These are phyloP conservation scores for Bruguiera gymnorhiza DNA, from an alignment of 345 rosid species.

Conservation along the genomic window DNA sequence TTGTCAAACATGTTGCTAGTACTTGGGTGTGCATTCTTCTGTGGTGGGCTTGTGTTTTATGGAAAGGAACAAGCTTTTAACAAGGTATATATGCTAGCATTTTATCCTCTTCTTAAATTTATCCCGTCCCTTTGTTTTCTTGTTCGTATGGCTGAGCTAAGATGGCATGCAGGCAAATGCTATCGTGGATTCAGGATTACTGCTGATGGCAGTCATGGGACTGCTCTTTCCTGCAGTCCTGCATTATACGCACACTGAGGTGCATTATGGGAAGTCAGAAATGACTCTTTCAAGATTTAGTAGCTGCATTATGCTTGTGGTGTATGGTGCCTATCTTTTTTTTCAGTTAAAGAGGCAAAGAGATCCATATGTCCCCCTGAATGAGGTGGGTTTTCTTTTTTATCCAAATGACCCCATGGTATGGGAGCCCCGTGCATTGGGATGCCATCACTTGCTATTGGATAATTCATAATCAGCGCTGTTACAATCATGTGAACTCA, in stretches of 20 bases:
- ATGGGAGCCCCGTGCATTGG: neutral
- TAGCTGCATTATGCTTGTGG: constrained; percentile 89
- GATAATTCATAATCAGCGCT: neutral
- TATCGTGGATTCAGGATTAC: constrained; percentile 76
- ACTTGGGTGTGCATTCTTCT: constrained; percentile 93
- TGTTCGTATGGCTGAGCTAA: constrained; percentile 28
- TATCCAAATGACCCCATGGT: no score
- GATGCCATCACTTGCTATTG: neutral
- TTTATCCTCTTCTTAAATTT: constrained; percentile 3
- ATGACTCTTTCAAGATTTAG: constrained; percentile 92
- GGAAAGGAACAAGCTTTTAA: constrained; percentile 75
- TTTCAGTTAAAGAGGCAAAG: constrained; percentile 69
- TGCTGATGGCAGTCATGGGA: constrained; percentile 98
- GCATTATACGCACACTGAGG: constrained; percentile 82
- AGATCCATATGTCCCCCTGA: constrained; percentile 46
- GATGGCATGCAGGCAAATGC: constrained; percentile 66
- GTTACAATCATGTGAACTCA: constrained; percentile 32
- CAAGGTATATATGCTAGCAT: constrained; percentile 48
- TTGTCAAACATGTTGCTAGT: constrained; percentile 94
- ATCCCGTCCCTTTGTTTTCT: constrained; percentile 4
- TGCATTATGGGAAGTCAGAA: constrained; percentile 80
- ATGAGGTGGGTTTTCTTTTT: constrained; percentile 50
- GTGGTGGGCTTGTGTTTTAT: constrained; percentile 68
- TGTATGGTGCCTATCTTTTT: constrained; percentile 77
- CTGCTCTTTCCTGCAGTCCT: constrained; percentile 90